Conservation (phyloP, 2,329 filamentous ascomycete species). For the Aspergillus japonicus region DNA sequence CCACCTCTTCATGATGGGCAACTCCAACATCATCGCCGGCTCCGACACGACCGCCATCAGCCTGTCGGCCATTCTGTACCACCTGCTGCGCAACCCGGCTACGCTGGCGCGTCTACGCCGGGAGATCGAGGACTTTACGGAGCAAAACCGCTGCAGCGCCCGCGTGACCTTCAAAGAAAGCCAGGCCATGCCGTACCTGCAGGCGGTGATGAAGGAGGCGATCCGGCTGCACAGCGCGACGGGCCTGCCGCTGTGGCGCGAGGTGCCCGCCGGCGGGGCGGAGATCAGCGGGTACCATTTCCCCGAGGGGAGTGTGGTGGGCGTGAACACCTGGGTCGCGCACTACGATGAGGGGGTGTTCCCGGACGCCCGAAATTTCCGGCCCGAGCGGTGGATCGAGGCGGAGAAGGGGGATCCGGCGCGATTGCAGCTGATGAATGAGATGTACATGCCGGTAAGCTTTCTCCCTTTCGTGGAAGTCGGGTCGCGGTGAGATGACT, state of each 20-base stretch:
- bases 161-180: slow-evolving; percentile 41
- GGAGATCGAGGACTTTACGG: slow-evolving; percentile 35
- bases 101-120: slow-evolving; percentile 26
- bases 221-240: slow-evolving; percentile 52
- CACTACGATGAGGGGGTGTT: slow-evolving; percentile 49
- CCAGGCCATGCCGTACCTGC: slow-evolving; percentile 51
- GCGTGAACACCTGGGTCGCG: slow-evolving; percentile 46
- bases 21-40: slow-evolving; percentile 37
- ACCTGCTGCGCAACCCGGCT: slow-evolving; percentile 41
- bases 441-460: slow-evolving; percentile 42
- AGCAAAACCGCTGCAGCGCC: slow-evolving; percentile 21
- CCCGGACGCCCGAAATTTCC: slow-evolving; percentile 42
- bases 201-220: slow-evolving; percentile 56
- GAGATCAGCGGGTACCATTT: slow-evolving; percentile 45
- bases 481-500: not conserved
- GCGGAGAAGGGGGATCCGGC: slow-evolving; percentile 29
- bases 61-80: slow-evolving; percentile 47
- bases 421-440: slow-evolving; percentile 35
- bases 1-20: slow-evolving; percentile 40
- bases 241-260: slow-evolving; percentile 51
- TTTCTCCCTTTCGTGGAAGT: not conserved
- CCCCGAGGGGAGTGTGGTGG: slow-evolving; percentile 44
- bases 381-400: slow-evolving; percentile 50
- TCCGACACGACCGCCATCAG: slow-evolving; percentile 51
- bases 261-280: slow-evolving; percentile 48